phyloP scores from a whole-genome alignment of 208 protist species.

The Trypanosoma melophagium region DNA sequence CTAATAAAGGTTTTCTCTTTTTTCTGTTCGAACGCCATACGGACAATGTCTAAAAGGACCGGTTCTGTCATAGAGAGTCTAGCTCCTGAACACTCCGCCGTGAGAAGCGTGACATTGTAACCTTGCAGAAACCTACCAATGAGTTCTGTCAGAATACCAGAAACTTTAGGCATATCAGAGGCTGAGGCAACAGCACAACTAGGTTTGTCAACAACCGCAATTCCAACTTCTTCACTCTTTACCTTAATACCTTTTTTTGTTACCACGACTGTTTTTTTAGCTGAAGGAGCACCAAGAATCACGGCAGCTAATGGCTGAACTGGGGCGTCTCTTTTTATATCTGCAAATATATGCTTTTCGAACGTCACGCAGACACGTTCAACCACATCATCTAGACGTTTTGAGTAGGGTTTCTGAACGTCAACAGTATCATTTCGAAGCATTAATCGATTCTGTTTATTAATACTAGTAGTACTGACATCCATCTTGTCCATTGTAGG shows the following conservation, averaged over 20 bases:
- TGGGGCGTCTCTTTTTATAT: background rate
- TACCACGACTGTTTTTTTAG: background rate
- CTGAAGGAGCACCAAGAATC: background rate
- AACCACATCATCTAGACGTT: conserved; percentile 11
- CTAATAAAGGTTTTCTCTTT: background rate
- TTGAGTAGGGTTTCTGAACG: background rate
- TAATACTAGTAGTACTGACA: background rate
- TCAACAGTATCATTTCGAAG: background rate
- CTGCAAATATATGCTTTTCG: background rate
- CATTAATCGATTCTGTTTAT: background rate
- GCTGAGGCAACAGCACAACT: background rate
- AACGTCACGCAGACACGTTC: background rate
- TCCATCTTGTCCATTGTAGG: too few species aligned
- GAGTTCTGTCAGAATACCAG: background rate
- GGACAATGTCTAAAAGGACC: background rate
- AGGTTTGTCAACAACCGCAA: background rate
- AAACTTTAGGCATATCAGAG: background rate
- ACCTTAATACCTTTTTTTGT: background rate
- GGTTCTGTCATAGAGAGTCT: background rate
- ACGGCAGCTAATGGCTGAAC: conserved; percentile 6
- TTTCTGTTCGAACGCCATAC: conserved; percentile 1
- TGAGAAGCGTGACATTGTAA: conserved; percentile 9
- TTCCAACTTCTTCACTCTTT: background rate
- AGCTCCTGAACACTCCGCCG: background rate
- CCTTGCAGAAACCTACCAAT: conserved; percentile 4